These are phyloP conservation scores for Sequoia sempervirens DNA, from an alignment of 75 land plant species.

Conservation along the genomic window DNA sequence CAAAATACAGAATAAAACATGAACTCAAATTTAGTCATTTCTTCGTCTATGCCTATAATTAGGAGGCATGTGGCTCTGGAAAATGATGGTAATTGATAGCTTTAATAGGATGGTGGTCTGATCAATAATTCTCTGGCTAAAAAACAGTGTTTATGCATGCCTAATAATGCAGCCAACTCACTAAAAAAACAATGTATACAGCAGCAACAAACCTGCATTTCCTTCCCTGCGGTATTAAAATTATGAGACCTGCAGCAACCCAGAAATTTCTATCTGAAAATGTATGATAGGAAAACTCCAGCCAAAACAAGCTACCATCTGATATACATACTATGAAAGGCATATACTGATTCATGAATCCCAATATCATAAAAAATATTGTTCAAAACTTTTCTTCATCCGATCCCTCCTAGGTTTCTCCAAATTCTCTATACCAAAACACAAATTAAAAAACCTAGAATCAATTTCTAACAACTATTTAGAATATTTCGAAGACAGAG, in stretches of 20 bases:
- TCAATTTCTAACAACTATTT: no score
- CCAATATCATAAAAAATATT: not conserved
- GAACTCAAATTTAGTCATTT: no score
- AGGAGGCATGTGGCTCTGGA: no score
- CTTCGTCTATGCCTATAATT: no score
- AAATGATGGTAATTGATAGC: no score
- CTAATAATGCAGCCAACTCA: not conserved
- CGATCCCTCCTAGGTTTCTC: not conserved
- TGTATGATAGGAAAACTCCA: not conserved
- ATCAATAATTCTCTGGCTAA: no score
- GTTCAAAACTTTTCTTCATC: not conserved
- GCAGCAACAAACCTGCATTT: not conserved
- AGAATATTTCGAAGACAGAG: no score
- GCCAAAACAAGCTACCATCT: not conserved
- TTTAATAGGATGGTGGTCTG: no score
- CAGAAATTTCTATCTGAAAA: not conserved
- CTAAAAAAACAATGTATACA: not conserved
- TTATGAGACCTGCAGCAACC: not conserved
- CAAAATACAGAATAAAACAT: no score
- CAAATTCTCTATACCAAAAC: not conserved
- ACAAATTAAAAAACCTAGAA: no score
- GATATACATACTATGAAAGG: not conserved
- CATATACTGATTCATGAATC: not conserved
- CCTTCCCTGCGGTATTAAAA: not conserved
- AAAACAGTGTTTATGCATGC: not conserved